Evolutionary conservation across 1,284 basidiomycete genomes (phyloP).

Genomic region (Heterobasidion annosum): DNA sequence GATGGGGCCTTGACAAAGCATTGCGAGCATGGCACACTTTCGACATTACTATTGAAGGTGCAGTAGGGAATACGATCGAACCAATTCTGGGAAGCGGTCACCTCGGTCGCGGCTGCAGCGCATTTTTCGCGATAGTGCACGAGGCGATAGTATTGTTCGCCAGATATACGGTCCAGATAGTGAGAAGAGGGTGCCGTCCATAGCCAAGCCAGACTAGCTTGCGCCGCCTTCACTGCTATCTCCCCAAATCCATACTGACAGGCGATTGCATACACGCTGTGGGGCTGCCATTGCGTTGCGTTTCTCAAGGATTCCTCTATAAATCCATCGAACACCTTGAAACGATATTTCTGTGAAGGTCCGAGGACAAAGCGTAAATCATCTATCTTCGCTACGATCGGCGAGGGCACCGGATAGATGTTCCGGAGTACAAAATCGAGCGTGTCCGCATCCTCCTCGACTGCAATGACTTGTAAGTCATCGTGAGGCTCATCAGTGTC

Average conservation of each 20-base stretch:
- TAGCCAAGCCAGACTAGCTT: background rate
- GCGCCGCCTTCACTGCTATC: background rate
- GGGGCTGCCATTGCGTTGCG: background rate
- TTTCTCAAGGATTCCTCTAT: background rate
- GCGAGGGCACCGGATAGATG: background rate
- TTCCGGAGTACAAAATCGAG: background rate
- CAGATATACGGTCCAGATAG: background rate
- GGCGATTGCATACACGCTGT: background rate
- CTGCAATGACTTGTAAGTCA: background rate
- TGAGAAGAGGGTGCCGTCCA: background rate
- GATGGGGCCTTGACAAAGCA: no score
- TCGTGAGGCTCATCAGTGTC: background rate
- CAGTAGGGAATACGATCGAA: background rate
- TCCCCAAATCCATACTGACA: background rate
- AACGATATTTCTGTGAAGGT: background rate
- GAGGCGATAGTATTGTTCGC: background rate
- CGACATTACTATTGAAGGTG: no score
- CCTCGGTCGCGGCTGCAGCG: background rate
- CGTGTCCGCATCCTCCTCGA: background rate
- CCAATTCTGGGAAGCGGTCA: background rate
- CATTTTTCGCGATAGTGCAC: background rate
- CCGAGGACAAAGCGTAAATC: background rate
- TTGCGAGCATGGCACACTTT: no score
- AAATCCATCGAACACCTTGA: background rate
- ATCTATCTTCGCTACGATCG: background rate